phyloP scores from a whole-genome alignment of 2,329 filamentous ascomycete genomes.

The Tolypocladium guangdongense region DNA sequence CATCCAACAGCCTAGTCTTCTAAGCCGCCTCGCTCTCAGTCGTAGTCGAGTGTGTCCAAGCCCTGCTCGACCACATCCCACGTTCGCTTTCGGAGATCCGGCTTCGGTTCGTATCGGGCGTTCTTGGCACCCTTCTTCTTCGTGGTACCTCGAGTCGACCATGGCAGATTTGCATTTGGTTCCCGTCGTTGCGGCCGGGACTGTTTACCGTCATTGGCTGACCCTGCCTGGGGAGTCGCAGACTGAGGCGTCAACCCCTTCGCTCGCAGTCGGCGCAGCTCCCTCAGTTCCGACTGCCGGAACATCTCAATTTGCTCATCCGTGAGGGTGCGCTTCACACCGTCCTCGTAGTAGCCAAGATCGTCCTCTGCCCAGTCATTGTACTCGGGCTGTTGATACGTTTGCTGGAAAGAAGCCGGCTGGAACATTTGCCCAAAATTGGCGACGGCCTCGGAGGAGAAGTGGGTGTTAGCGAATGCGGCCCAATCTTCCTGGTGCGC shows the following conservation, averaged over 20 bases:
- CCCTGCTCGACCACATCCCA: slow-evolving; percentile 56
- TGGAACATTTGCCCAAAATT: slow-evolving; percentile 37
- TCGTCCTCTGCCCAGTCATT: slow-evolving; percentile 40
- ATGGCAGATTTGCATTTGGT: neutral
- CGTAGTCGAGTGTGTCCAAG: slow-evolving; percentile 50
- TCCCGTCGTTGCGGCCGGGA: neutral
- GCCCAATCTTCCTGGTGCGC: slow-evolving; percentile 44
- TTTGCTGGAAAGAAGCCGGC: slow-evolving; percentile 15
- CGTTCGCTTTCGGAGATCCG: slow-evolving; percentile 53
- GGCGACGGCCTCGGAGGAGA: slow-evolving; percentile 34
- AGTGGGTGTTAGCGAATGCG: slow-evolving; percentile 50
- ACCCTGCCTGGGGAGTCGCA: slow-evolving; percentile 10
- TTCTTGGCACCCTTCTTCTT: slow-evolving; percentile 26
- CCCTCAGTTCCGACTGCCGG: slow-evolving; percentile 74
- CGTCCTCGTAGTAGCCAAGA: slow-evolving; percentile 78
- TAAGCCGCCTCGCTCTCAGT: slow-evolving; percentile 23
- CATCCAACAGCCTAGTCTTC: neutral
- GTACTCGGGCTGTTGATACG: slow-evolving; percentile 17
- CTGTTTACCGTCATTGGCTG: neutral
- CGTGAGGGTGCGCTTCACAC: slow-evolving; percentile 78
- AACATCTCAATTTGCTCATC: slow-evolving; percentile 88
- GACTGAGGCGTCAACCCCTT: slow-evolving; percentile 13
- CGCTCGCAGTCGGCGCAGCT: slow-evolving; percentile 40
- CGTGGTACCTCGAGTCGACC: slow-evolving; percentile 1
- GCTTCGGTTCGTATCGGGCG: slow-evolving; percentile 37